Conservation (phyloP, 2,329 filamentous ascomycete genomes). For the Mariannaea elegans region DNA sequence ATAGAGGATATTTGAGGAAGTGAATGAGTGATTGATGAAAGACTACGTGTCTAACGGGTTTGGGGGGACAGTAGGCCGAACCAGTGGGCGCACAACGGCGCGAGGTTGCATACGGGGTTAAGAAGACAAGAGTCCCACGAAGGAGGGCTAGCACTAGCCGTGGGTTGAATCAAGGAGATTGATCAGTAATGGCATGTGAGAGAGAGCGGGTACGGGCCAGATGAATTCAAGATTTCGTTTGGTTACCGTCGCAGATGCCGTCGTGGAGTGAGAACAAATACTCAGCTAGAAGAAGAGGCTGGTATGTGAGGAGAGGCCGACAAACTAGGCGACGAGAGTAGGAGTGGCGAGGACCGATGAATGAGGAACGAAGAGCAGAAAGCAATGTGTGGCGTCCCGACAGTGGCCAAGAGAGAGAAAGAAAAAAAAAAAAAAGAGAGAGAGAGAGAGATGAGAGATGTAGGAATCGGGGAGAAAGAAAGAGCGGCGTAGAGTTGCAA, state of each 20-base stretch:
- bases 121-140: slow-evolving; percentile 23
- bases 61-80: slow-evolving; percentile 34
- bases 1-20: slow-evolving; percentile 12
- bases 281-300: neutral
- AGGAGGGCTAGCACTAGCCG: slow-evolving; percentile 22
- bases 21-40: slow-evolving; percentile 17
- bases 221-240: neutral
- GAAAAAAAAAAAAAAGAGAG: neutral
- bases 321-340: neutral
- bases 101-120: slow-evolving; percentile 38
- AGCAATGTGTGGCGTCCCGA: neutral
- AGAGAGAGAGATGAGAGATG: slow-evolving; percentile 9
- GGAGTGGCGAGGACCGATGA: neutral
- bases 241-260: neutral
- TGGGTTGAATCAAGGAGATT: slow-evolving; percentile 18
- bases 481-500: slow-evolving; percentile 24
- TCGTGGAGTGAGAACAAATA: neutral
- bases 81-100: slow-evolving; percentile 37
- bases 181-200: slow-evolving; percentile 8
- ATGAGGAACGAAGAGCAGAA: neutral
- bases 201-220: neutral
- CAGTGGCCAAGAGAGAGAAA: neutral
- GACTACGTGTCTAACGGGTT: slow-evolving; percentile 31
- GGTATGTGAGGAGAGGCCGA: neutral
- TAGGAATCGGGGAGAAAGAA: slow-evolving; percentile 19